Evolutionary conservation across 2,329 filamentous ascomycete genomes (phyloP).

Genomic region (Diaporthe destruens): DNA sequence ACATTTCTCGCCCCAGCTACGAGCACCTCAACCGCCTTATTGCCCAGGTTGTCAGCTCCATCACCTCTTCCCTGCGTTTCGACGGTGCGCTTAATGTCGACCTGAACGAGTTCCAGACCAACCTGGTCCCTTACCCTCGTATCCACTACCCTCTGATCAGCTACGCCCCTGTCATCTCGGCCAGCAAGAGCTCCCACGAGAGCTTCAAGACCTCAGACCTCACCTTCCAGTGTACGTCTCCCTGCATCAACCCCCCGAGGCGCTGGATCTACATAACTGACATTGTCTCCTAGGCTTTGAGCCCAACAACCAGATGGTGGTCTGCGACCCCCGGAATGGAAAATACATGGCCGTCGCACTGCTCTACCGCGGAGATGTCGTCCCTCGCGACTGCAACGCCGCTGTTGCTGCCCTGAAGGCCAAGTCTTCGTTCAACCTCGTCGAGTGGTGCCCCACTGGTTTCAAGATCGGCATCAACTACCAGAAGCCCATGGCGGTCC

Average conservation of each 20-base stretch:
- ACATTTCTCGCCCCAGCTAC: constrained; percentile 76
- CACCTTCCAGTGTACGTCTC: constrained; percentile 76
- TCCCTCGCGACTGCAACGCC: constrained; percentile 76
- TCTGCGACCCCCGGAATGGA: constrained; percentile 79
- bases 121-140: constrained; percentile 79
- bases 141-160: constrained; percentile 82
- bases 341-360: constrained; percentile 83
- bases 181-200: constrained; percentile 84
- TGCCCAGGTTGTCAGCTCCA: constrained; percentile 80
- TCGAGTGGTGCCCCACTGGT: constrained; percentile 81
- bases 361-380: constrained; percentile 78
- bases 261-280: constrained; percentile 37
- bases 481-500: constrained; percentile 74
- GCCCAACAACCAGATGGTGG: constrained; percentile 84
- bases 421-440: constrained; percentile 79
- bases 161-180: constrained; percentile 78
- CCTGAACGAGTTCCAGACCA: constrained; percentile 83
- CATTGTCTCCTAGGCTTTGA: constrained; percentile 70
- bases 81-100: constrained; percentile 81
- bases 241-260: not conserved
- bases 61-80: constrained; percentile 79
- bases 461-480: constrained; percentile 85
- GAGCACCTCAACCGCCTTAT: constrained; percentile 81
- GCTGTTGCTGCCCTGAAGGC: constrained; percentile 77
- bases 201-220: constrained; percentile 87